Evolutionary conservation across 805 yeast species (phyloP), one percentile per base, ranked within the genome.

Genomic region (Ogataea pini): DNA sequence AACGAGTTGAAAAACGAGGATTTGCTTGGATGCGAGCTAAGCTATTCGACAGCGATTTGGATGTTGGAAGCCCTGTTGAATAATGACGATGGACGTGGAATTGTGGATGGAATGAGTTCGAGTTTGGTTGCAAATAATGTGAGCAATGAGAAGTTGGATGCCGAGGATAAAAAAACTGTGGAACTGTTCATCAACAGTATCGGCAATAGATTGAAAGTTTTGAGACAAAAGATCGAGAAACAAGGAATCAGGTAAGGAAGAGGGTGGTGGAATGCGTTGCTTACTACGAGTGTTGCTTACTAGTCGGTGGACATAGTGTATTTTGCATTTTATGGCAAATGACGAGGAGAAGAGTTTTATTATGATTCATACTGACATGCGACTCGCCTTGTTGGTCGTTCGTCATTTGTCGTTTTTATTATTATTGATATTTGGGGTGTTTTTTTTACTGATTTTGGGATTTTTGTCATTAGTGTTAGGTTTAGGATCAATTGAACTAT

Each of bases 11-110:
- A 77, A 34, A 87, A 87, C 38, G 85, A 81, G 47, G 90, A 85
- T 60, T 64, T 87, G 43, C 71, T 73, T 16, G 86, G 86, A 6
- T 91, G 97, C 68, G 97, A 91, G 67, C 69, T 87, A 49, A 86
- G 92, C 7, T 92, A 92, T 64, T 88, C 95, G 3, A 89, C 96
- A 0, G 84, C 97, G 0, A 80, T 92, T 44, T 92, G 97, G 97
- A 89, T 92, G 97, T 72, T 92, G 60, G 95, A 89, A 62, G 89
- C 96, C 1, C 71, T 92, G 22, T 67, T 90, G 46, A 92, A 86
- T 50, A 56, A 56, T 44, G 59, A 59, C 25, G 52, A 54, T 2
- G 46, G 45, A 19, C 48, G 48, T 34, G 28, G 14, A 10, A 31
- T 34, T n/a, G 19, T 40, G 19, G 48, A 38, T 5, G 66, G 69